Percentiles rank a stretch among this genome's conserved stretches.
Evolutionary conservation across 257 asterid genomes (phyloP).

Genomic region (Perilla frutescens): DNA sequence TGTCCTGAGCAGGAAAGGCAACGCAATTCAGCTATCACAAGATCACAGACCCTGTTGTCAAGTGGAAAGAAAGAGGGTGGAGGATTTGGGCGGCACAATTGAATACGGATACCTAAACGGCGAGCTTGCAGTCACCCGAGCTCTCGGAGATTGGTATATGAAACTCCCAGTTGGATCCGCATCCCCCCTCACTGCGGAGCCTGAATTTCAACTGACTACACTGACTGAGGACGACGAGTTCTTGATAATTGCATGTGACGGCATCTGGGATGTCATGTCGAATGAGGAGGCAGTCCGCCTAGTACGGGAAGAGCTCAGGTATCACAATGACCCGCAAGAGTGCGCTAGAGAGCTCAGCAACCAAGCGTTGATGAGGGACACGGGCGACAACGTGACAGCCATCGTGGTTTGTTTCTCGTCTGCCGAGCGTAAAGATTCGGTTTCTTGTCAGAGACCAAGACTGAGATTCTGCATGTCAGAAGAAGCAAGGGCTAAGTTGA

Average conservation of each 20-base stretch:
- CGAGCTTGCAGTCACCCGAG: slow-evolving; percentile 87
- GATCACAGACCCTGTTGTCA: slow-evolving; percentile 81
- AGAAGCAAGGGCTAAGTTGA: slow-evolving; percentile 70
- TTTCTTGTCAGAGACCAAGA: slow-evolving; percentile 57
- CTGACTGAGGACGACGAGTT: slow-evolving; percentile 89
- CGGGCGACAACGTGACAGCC: slow-evolving; percentile 80
- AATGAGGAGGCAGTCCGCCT: slow-evolving; percentile 86
- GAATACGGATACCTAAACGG: slow-evolving; percentile 87
- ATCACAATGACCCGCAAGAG: slow-evolving; percentile 63
- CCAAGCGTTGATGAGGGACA: slow-evolving; percentile 59
- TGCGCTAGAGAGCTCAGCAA: slow-evolving; percentile 77
- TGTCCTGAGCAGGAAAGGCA: slow-evolving; percentile 84
- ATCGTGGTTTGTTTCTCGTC: slow-evolving; percentile 70
- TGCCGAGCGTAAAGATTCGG: slow-evolving; percentile 37
- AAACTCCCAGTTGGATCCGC: slow-evolving; percentile 80
- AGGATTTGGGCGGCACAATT: slow-evolving; percentile 76
- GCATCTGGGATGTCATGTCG: slow-evolving; percentile 90
- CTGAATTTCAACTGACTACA: slow-evolving; percentile 62
- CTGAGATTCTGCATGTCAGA: slow-evolving; percentile 71
- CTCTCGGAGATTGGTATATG: slow-evolving; percentile 98
- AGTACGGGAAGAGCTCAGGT: slow-evolving; percentile 65
- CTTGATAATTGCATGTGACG: slow-evolving; percentile 89
- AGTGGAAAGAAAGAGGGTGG: slow-evolving; percentile 72
- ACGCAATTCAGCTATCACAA: slow-evolving; percentile 84
- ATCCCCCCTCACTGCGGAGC: slow-evolving; percentile 89